Evolutionary conservation across 192 early-diverging fungal genomes (phyloP), one percentile per base, ranked within the genome.

Genomic region (Backusella parvicylindrica): DNA sequence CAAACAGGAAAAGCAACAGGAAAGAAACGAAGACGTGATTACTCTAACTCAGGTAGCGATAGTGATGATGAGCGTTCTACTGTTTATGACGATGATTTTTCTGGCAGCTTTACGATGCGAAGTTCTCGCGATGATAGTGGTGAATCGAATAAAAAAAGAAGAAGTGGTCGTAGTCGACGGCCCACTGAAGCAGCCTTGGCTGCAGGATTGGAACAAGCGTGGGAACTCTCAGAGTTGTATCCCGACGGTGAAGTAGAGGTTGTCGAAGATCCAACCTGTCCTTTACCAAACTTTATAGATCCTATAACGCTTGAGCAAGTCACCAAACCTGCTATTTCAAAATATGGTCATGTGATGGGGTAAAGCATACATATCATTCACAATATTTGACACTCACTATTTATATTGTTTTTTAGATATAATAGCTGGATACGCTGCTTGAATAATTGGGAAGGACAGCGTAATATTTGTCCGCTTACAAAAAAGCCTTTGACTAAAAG

Each of bases 271-370:
- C 33, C 70, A 9, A 49, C 67, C 6, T 64, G 96, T 82, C 95
- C 95, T 30, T 82, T 97, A 40, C 91, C 94, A 2, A 94, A 91
- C 9, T 91, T 97, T 75, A 93, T 93, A 41, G 96, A 97, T 72
- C 96, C 96, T 23, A 97, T 97, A 72, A 96, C 95, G 16, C 81
- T 97, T 36, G 95, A 97, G 69, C 87, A 88, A 28, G 90, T 97
- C 23, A 85, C 89, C 9, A 93, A 93, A 69, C 96, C 96, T 7
- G 96, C 96, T 1, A 96, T 97, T 49, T 96, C 94, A 53, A 95
- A 95, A 63, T 96, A 93, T 78, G 96, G 96, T 11, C 92, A 93
- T 80, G 92, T 93, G 41, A 93, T 94, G 93, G 90, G 91, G 50
- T 93, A 91, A 76, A 4, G 47, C 47, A 37, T 26, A 12, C 36